Evolutionary conservation across 2,329 filamentous ascomycete genomes (phyloP).

Genomic region (Metarhizium rileyi): DNA sequence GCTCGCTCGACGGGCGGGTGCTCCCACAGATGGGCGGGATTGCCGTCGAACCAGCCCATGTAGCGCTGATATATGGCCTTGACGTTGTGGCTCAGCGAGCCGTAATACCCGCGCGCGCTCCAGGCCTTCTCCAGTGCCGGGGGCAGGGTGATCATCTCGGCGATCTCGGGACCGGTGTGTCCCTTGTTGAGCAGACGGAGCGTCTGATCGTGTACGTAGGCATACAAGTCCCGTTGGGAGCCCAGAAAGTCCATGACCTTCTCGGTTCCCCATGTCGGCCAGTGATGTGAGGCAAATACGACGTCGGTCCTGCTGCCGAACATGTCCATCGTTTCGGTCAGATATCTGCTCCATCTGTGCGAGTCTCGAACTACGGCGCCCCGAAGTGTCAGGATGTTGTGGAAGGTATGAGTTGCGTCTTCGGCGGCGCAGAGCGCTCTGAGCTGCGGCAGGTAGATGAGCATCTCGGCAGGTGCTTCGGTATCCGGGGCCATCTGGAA

Average conservation of each 20-base stretch:
- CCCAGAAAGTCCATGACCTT: constrained; percentile 17
- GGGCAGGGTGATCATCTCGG: constrained; percentile 25
- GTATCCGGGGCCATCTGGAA: constrained; percentile 32
- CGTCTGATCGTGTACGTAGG: constrained; percentile 30
- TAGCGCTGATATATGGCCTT: constrained; percentile 18
- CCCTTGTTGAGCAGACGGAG: constrained; percentile 28
- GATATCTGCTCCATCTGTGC: constrained; percentile 27
- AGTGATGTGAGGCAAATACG: constrained; percentile 28
- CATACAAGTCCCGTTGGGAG: constrained; percentile 30
- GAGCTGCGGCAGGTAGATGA: constrained; percentile 28
- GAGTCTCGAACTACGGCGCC: constrained; percentile 32
- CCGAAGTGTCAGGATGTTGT: constrained; percentile 32
- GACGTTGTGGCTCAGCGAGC: constrained; percentile 28
- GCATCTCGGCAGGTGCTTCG: constrained; percentile 32
- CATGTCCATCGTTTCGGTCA: constrained; percentile 26
- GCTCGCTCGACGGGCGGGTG: constrained; percentile 16
- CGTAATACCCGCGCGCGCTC: constrained; percentile 25
- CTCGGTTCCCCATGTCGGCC: constrained; percentile 29
- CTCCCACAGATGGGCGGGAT: constrained; percentile 9
- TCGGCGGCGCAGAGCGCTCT: constrained; percentile 28
- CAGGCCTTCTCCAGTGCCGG: constrained; percentile 16
- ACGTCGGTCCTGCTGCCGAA: constrained; percentile 23
- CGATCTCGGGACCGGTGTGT: constrained; percentile 27
- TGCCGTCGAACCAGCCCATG: constrained; percentile 14
- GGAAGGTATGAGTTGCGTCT: constrained; percentile 27